phyloP scores from a whole-genome alignment of 106 monocot species.

The Phalaenopsis aphrodite region DNA sequence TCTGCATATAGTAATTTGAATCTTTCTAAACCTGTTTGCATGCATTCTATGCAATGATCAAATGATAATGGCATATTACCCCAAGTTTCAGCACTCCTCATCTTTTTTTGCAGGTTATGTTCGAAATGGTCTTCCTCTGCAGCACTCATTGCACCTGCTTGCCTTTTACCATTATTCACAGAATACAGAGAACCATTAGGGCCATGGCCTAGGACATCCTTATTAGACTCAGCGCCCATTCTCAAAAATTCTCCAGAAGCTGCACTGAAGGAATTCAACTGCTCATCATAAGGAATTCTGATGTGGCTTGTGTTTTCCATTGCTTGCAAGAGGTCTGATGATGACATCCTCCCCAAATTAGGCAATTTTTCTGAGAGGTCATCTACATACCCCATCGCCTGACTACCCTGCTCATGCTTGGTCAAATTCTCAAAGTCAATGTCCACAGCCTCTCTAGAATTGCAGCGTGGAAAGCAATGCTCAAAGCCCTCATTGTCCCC shows the following conservation, averaged over 20 bases:
- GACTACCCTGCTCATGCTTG: conserved; percentile 25
- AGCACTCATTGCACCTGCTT: conserved; percentile 21
- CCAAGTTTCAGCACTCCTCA: conserved; percentile 25
- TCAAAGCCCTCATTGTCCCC: conserved; percentile 9
- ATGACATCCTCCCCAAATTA: conserved; percentile 41
- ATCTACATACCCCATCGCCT: conserved; percentile 27
- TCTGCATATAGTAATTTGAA: conserved; percentile 35
- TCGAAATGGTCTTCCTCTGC: conserved; percentile 14
- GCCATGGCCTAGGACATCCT: conserved; percentile 9
- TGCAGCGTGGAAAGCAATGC: conserved; percentile 25
- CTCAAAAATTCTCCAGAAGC: conserved; percentile 30
- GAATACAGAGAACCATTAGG: conserved; percentile 12
- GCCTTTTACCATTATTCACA: conserved; percentile 34
- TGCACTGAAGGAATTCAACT: conserved; percentile 35
- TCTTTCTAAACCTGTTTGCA: conserved; percentile 23
- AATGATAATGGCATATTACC: conserved; percentile 17
- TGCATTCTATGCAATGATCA: conserved; percentile 31
- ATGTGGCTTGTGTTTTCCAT: conserved; percentile 32
- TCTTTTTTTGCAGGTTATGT: conserved; percentile 32
- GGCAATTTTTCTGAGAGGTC: conserved; percentile 33
- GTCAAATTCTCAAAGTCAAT: conserved; percentile 43
- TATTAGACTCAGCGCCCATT: conserved; percentile 21
- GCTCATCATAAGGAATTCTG: conserved; percentile 25
- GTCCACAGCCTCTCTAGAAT: conserved; percentile 10
- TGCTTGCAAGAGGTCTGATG: conserved; percentile 57